phyloP scores from a whole-genome alignment of 305 asterid genomes.

The Fraxinus platypoda region DNA sequence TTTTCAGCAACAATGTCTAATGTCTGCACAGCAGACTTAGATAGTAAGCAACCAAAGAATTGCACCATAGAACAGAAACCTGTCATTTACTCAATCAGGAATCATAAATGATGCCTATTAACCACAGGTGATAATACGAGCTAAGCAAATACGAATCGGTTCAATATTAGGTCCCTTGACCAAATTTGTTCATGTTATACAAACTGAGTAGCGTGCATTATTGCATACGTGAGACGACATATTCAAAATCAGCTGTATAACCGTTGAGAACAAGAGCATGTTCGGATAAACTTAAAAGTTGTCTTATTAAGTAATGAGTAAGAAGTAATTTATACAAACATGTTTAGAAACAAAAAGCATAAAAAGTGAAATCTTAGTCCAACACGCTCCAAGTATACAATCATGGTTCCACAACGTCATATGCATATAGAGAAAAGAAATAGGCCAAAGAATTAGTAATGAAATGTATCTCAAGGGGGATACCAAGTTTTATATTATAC shows the following conservation, averaged over 20 bases:
- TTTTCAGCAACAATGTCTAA: conserved; percentile 94
- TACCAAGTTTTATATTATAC: conserved; percentile 29
- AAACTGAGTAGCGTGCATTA: neutral
- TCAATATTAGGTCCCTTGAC: neutral
- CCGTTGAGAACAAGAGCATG: neutral
- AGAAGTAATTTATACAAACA: neutral
- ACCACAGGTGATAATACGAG: neutral
- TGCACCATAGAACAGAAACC: neutral
- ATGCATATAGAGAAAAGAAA: neutral
- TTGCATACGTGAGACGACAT: neutral
- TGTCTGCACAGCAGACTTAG: conserved; percentile 54
- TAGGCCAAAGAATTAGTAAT: neutral
- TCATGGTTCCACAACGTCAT: conserved; percentile 8
- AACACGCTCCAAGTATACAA: neutral
- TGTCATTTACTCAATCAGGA: neutral
- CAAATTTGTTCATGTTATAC: neutral
- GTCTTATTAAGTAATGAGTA: neutral
- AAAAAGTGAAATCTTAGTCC: neutral
- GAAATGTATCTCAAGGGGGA: neutral
- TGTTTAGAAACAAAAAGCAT: neutral
- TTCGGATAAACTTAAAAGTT: neutral
- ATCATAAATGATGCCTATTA: neutral
- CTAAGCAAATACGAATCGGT: neutral
- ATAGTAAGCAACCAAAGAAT: conserved; percentile 25
- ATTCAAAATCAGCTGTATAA: neutral